Base-by-base conservation (phyloP, 495 filamentous ascomycete genomes). In the Penicillium canescens region DNA sequence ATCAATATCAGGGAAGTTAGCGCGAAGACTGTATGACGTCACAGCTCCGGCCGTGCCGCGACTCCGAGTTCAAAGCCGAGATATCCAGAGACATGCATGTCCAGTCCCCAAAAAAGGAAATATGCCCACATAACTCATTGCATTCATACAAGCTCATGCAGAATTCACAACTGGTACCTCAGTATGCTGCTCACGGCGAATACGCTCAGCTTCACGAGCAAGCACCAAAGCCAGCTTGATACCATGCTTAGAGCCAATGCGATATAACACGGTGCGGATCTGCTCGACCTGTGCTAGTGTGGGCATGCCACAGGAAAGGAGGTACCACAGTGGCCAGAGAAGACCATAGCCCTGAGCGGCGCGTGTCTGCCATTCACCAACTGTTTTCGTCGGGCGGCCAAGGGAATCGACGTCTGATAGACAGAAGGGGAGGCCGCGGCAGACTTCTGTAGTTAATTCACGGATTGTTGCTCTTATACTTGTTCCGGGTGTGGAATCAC, bases 281-380 rank as follows among this genome's bases (percentile, higher is more conserved):
- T 69, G 66, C 8, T 63, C 47, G 2, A 46, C 47, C 54, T 78
- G 73, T 0, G 49, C 45, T 11, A 66, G 58, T 1, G 68, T 72
- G 1, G 73, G 71, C 40, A 76, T 52, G 0, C 70, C 72, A 31
- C 58, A 71, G 12, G 69, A 65, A 6, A 73, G 35, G 11, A 74
- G 61, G 35, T 74, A 73, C 75, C 75, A 78, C 14, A 76, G 50
- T 0, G 75, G 75, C 75, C 75, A 78, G 3, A 76, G 61, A 46
- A 75, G 58, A 14, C 63, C 66, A 28, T 75, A 72, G 0, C 55
- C 70, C 13, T 71, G 65, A 5, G 68, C 67, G 9, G 68, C 71
- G 13, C 72, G 70, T 2, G 72, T 51, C 3, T 60, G 55, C 23
- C 51, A 48, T 11, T 48, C 54, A 14, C 43, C 39, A n/a, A 56